These are phyloP conservation scores for Pachyrhizus erosus DNA, from an alignment of 306 rosid species.

Conservation along the genomic window DNA sequence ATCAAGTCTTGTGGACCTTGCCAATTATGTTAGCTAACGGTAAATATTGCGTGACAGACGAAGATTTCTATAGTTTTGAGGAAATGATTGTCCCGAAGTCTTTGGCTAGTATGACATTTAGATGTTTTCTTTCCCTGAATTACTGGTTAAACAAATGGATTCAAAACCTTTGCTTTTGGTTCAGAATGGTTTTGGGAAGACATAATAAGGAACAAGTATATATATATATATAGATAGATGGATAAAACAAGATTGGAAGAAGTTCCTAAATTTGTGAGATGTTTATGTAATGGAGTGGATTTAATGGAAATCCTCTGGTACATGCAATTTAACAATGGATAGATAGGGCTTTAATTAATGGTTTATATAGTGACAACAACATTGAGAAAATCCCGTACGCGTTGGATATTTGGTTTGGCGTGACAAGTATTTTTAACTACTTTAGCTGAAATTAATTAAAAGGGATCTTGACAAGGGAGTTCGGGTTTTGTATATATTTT, in stretches of 20 bases:
- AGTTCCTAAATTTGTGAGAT: not conserved
- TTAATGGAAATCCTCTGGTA: not conserved
- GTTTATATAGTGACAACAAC: not conserved
- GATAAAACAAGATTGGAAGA: not conserved
- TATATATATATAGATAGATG: too few species aligned
- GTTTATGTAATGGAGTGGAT: not conserved
- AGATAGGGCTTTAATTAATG: not conserved
- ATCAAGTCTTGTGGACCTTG: not conserved
- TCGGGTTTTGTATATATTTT: not conserved
- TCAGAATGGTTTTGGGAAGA: not conserved
- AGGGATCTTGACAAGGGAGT: not conserved
- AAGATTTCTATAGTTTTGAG: not conserved
- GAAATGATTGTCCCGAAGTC: not conserved
- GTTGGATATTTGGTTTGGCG: not conserved
- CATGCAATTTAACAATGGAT: not conserved
- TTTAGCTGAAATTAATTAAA: not conserved
- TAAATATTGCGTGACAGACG: not conserved
- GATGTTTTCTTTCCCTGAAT: not conserved
- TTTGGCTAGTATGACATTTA: conserved; percentile 3
- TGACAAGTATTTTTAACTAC: not conserved
- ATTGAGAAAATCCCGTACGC: not conserved
- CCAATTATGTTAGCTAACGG: conserved; percentile 14
- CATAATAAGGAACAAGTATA: not conserved
- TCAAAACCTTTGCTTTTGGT: not conserved
- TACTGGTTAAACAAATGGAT: not conserved